Evolutionary conservation across 169 alveolate genomes (phyloP), one percentile per base, ranked within the genome.

Genomic region (Plasmodium inui): DNA sequence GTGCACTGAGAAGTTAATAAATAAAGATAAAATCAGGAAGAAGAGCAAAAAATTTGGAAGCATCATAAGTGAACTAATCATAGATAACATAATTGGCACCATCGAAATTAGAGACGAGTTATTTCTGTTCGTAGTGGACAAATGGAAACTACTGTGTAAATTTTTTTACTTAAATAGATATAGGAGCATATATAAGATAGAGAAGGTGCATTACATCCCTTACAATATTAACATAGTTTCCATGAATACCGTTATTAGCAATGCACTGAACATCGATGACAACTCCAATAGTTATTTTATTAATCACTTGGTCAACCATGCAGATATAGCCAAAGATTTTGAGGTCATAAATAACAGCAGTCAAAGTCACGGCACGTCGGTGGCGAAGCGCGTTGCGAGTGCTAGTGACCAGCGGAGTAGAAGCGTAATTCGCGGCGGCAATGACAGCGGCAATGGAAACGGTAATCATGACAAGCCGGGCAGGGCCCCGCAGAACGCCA

Each of bases 111-210:
- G 34, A 44, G 50, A 89, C 53, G 94, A 89, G n/a, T 67, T 89
- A 61, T 89, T 89, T 80, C 72, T 89, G 32, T 89, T 89, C 34
- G 94, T 89, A 61, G 89, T 79, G 9, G 94, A 89, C 17, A 89
- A 89, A 79, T 89, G 94, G 94, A 89, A 79, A 80, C 55, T 89
- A 28, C 72, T 89, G 34, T 50, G 90, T 46, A 89, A 89, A 89
- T 89, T 89, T 67, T 89, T 67, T 89, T 89, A 89, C 72, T 41
- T 89, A 50, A 70, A 80, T 34, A 89, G 80, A 28, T 89, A 89
- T 79, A 89, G 94, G 32, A 89, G 90, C 46, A 89, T 89, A 74
- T 89, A 89, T 70, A 89, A 89, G 70, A 80, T 89, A 17, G 94
- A 89, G 30, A 89, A 81, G 55, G 94, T 89, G n/a, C 90, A 89